phyloP scores from a whole-genome alignment of 441 rosid species.

The Breynia disticha region DNA sequence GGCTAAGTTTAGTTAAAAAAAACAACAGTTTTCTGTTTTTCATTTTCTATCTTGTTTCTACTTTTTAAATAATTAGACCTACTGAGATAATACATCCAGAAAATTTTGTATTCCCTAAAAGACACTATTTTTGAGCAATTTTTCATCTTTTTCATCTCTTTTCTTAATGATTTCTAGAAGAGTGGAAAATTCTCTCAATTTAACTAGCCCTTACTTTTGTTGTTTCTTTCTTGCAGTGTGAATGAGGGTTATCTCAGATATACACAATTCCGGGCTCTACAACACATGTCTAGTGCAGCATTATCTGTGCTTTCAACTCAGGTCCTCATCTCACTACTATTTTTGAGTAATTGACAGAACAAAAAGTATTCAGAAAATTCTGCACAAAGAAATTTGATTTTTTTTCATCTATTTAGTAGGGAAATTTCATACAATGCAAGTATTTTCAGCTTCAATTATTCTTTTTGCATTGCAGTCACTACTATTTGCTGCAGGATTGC shows the following conservation, averaged over 20 bases:
- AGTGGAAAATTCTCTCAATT: no score
- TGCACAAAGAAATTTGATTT: neutral
- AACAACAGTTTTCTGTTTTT: no score
- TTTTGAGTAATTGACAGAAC: neutral
- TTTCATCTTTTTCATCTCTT: no score
- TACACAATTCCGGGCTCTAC: constrained; percentile 84
- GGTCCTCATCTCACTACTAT: constrained; percentile 36
- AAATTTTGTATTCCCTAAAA: no score
- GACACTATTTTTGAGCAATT: no score
- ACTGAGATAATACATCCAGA: no score
- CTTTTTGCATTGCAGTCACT: constrained; percentile 75
- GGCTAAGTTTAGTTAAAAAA: no score
- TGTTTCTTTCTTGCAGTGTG: constrained; percentile 45
- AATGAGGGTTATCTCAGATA: constrained; percentile 89
- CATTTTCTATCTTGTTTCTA: no score
- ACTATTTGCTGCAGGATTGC: constrained; percentile 94
- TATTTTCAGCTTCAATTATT: constrained; percentile 6
- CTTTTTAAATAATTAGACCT: no score
- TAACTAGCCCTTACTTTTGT: no score
- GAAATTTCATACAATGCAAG: neutral
- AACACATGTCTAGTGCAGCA: constrained; percentile 79
- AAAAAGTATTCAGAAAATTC: constrained; percentile 3
- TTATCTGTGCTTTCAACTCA: constrained; percentile 87
- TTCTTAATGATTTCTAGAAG: no score
- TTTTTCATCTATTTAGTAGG: neutral